Evolutionary conservation across 345 rosid species (phyloP).

Genomic region (Citrus inodora): DNA sequence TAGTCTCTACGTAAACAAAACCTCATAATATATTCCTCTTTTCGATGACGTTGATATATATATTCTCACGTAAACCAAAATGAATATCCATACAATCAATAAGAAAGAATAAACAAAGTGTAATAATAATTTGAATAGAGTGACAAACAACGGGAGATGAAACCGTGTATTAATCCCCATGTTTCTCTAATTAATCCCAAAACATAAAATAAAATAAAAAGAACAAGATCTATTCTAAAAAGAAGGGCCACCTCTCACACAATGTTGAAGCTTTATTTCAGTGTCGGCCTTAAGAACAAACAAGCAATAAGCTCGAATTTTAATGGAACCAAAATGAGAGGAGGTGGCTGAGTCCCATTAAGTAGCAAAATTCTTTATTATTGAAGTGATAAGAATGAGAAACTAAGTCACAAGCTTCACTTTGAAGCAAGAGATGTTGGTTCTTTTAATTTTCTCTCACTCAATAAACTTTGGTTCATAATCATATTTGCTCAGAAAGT

Average conservation of each 20-base stretch:
- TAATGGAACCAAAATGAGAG: constrained; percentile 13
- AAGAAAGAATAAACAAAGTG: not conserved
- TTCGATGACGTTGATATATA: not conserved
- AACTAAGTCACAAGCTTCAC: constrained; percentile 25
- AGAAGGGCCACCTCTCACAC: constrained; percentile 31
- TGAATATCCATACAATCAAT: not conserved
- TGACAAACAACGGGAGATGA: not conserved
- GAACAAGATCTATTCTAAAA: constrained; percentile 36
- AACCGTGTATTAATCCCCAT: constrained; percentile 1
- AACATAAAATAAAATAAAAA: not conserved
- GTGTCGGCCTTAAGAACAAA: constrained; percentile 21
- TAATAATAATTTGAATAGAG: not conserved
- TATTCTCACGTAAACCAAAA: not conserved
- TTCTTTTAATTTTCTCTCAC: not conserved
- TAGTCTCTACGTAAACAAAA: not conserved
- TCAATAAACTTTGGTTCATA: not conserved
- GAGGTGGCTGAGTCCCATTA: not conserved
- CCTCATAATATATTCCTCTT: not conserved
- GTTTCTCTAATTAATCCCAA: constrained; percentile 13
- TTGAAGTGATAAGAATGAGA: not conserved
- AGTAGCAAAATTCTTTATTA: not conserved
- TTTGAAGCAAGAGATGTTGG: constrained; percentile 62
- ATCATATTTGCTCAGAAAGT: not conserved
- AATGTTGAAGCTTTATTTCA: constrained; percentile 27
- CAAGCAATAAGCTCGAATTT: constrained; percentile 34